These are phyloP conservation scores for Pseudocercospora eumusae DNA, from an alignment of 2,329 filamentous ascomycete species.

Conservation along the genomic window DNA sequence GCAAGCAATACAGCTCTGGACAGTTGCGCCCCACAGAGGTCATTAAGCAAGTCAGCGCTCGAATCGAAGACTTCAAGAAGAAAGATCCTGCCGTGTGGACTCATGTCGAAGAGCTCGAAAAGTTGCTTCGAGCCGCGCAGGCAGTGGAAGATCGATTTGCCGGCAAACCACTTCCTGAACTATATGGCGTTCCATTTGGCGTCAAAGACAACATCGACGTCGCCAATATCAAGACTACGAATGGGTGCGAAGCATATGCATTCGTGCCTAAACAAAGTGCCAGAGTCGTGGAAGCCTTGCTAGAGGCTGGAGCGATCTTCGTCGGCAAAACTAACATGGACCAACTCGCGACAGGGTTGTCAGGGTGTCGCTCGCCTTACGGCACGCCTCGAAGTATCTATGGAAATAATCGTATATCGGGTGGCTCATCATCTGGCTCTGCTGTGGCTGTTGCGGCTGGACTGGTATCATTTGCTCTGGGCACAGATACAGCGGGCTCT, in stretches of 20 bases:
- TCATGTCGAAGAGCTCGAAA: conserved; percentile 44
- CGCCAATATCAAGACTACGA: conserved; percentile 53
- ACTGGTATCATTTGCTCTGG: conserved; percentile 58
- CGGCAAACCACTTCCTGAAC: conserved; percentile 48
- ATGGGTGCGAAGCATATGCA: conserved; percentile 53
- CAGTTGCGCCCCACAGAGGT: conserved; percentile 48
- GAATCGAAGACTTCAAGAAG: conserved; percentile 52
- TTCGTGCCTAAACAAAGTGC: conserved; percentile 54
- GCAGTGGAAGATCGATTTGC: conserved; percentile 46
- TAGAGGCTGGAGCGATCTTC: conserved; percentile 57
- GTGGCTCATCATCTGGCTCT: conserved; percentile 60
- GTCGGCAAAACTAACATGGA: conserved; percentile 64
- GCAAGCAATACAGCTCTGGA: conserved; percentile 48
- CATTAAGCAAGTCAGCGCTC: conserved; percentile 48
- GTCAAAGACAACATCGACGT: conserved; percentile 61
- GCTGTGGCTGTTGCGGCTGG: conserved; percentile 57
- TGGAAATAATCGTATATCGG: conserved; percentile 54
- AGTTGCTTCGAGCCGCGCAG: conserved; percentile 46
- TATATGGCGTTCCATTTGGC: conserved; percentile 60
- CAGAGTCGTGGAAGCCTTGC: conserved; percentile 53
- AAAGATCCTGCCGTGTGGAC: conserved; percentile 57
- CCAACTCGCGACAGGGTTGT: conserved; percentile 63
- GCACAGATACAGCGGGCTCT: conserved; percentile 59
- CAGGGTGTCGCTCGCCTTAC: conserved; percentile 60
- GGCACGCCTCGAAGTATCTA: conserved; percentile 58